Evolutionary conservation across 2,329 filamentous ascomycete species (phyloP).

Genomic region (Diaporthe caulivora): DNA sequence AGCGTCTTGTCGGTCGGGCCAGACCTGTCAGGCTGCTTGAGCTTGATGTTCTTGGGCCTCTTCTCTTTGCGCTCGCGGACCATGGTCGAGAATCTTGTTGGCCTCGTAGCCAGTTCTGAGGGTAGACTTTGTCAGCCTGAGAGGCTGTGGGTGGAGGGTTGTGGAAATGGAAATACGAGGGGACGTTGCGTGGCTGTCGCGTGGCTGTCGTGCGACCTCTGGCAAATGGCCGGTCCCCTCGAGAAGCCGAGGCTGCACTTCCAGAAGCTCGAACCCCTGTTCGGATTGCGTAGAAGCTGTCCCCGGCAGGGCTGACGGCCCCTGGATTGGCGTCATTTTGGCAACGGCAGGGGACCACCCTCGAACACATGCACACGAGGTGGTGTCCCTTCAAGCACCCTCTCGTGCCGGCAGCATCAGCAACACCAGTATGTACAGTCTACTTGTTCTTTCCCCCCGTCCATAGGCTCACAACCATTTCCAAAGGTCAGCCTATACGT

Average conservation of each 20-base stretch:
- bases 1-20: slow-evolving; percentile 74
- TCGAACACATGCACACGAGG: not conserved
- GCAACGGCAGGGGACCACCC: slow-evolving; percentile 5
- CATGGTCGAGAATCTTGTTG: slow-evolving; percentile 50
- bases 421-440: not conserved
- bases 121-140: not conserved
- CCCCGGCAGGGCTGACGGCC: slow-evolving; percentile 4
- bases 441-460: too few species aligned
- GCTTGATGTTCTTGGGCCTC: slow-evolving; percentile 65
- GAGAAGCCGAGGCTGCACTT: slow-evolving; percentile 19
- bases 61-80: slow-evolving; percentile 64
- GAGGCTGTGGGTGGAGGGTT: not conserved
- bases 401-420: not conserved
- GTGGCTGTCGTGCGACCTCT: slow-evolving; percentile 16
- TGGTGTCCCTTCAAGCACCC: not conserved
- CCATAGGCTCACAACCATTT: not conserved
- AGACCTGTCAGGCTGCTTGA: slow-evolving; percentile 78
- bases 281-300: not conserved
- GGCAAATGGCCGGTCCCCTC: not conserved
- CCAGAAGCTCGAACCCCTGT: slow-evolving; percentile 28
- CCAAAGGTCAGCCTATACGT: not conserved
- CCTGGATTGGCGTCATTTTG: slow-evolving; percentile 6
- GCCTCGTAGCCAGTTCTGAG: not conserved
- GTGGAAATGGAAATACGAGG: not conserved
- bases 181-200: not conserved